These are phyloP conservation scores for Rachicladosporium sp. DNA, from an alignment of 2,329 filamentous ascomycete species.

Conservation along the genomic window DNA sequence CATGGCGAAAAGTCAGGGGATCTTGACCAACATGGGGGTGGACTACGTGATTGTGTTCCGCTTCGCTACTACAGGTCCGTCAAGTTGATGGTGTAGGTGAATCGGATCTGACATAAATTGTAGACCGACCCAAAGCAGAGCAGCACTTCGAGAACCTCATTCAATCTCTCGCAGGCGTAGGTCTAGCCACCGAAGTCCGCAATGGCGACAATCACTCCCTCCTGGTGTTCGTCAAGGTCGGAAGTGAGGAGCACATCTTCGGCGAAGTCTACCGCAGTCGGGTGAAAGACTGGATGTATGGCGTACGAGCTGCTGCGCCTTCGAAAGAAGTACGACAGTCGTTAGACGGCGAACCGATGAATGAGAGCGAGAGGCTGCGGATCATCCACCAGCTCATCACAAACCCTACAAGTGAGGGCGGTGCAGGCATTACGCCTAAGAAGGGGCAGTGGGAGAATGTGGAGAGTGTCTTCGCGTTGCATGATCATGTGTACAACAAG, in stretches of 20 bases:
- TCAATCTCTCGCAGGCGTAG: conserved; percentile 60
- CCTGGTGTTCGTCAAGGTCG: conserved; percentile 71
- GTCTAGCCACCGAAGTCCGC: conserved; percentile 80
- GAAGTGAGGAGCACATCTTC: conserved; percentile 60
- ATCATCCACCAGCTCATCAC: conserved; percentile 69
- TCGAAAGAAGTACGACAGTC: conserved; percentile 57
- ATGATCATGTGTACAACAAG: conserved; percentile 40
- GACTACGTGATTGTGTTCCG: conserved; percentile 81
- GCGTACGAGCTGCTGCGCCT: conserved; percentile 67
- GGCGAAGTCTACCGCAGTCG: conserved; percentile 69
- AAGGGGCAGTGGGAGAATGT: conserved; percentile 39
- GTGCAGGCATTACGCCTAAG: conserved; percentile 39
- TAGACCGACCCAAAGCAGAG: conserved; percentile 58
- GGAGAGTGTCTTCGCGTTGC: conserved; percentile 37
- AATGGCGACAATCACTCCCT: conserved; percentile 63
- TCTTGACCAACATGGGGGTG: conserved; percentile 52
- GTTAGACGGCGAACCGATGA: conserved; percentile 62
- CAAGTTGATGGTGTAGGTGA: conserved; percentile 1
- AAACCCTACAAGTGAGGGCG: conserved; percentile 34
- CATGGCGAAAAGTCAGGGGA: conserved; percentile 22
- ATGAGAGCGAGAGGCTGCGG: conserved; percentile 76
- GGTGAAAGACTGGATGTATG: conserved; percentile 87
- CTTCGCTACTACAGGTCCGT: conserved; percentile 53
- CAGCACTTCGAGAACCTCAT: conserved; percentile 68
- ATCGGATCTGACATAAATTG: neutral